Conservation (phyloP, 2,329 filamentous ascomycete genomes). For the Claviceps sp. region DNA sequence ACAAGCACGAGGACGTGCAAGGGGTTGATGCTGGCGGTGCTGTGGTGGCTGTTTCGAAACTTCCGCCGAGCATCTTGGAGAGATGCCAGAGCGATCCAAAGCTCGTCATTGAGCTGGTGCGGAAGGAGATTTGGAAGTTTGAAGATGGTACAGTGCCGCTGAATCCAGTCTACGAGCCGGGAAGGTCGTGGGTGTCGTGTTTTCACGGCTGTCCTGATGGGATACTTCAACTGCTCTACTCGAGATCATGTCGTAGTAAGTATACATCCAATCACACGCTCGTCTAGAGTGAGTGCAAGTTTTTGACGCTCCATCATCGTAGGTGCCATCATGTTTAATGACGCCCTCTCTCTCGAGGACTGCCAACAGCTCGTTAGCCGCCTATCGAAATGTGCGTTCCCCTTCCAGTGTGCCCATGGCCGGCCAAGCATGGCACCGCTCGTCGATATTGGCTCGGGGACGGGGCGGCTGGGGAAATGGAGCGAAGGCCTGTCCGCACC, state of each 20-base stretch:
- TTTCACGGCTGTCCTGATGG: slow-evolving; percentile 61
- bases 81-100: slow-evolving; percentile 61
- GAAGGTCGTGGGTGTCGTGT: slow-evolving; percentile 40
- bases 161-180: slow-evolving; percentile 1
- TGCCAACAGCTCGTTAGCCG: slow-evolving; percentile 43
- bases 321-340: slow-evolving; percentile 77
- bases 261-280: background rate
- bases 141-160: slow-evolving; percentile 28
- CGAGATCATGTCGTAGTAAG: slow-evolving; percentile 58
- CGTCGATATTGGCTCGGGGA: slow-evolving; percentile 31
- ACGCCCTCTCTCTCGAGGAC: slow-evolving; percentile 42
- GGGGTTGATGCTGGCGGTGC: background rate
- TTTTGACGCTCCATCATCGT: slow-evolving; percentile 3
- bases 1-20: slow-evolving; percentile 20
- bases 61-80: slow-evolving; percentile 64
- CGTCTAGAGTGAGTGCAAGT: background rate
- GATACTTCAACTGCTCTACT: slow-evolving; percentile 64
- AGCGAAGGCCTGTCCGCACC: slow-evolving; percentile 6
- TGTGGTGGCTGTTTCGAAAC: slow-evolving; percentile 27
- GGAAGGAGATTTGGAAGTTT: slow-evolving; percentile 58
- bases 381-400: slow-evolving; percentile 53
- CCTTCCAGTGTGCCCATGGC: slow-evolving; percentile 77
- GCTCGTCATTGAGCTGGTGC: slow-evolving; percentile 59
- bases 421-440: slow-evolving; percentile 52
- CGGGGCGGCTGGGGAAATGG: slow-evolving; percentile 15